A percentile compares a stretch with the other conserved stretches of the same genome.
Conservation (phyloP, 1,284 basidiomycete genomes). For the Cutaneotrichosporon sp. region DNA sequence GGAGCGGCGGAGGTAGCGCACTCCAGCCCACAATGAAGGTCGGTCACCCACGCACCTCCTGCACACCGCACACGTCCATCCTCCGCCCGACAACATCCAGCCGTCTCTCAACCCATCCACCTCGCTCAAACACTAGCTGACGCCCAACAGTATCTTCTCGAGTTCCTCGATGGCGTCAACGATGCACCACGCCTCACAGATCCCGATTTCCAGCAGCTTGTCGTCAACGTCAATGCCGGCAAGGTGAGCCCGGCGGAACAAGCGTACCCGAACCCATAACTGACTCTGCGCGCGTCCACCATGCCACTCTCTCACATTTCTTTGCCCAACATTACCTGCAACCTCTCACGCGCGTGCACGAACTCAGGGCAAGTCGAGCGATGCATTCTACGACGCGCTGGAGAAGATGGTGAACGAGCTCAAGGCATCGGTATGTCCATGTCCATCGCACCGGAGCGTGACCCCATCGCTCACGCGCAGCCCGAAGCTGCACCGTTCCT, state of each 20-base stretch:
- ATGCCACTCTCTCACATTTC: not conserved
- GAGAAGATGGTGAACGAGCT: constrained; percentile 83
- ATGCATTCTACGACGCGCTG: constrained; percentile 85
- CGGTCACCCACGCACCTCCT: constrained; percentile 19
- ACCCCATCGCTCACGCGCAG: constrained; percentile 51
- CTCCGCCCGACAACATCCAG: not conserved
- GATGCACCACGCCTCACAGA: constrained; percentile 50
- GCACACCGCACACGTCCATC: constrained; percentile 1
- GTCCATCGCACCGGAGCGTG: not conserved
- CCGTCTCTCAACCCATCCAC: not conserved
- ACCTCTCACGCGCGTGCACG: not conserved
- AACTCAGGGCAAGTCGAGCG: constrained; percentile 61
- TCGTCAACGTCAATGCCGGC: constrained; percentile 52
- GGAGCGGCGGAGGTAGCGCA: constrained; percentile 18
- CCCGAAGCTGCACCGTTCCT: constrained; percentile 84
- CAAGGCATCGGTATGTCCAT: constrained; percentile 66
- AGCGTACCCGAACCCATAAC: constrained; percentile 7
- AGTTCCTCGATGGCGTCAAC: constrained; percentile 50
- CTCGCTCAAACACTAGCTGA: constrained; percentile 19
- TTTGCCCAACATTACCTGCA: not conserved
- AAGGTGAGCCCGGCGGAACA: constrained; percentile 42
- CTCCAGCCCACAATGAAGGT: constrained; percentile 42
- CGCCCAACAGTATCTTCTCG: constrained; percentile 52
- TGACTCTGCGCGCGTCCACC: constrained; percentile 10
- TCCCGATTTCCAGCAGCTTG: constrained; percentile 51